Base-by-base conservation (phyloP, 352 stramenopile genomes). In the Globisporangium alternatum region DNA sequence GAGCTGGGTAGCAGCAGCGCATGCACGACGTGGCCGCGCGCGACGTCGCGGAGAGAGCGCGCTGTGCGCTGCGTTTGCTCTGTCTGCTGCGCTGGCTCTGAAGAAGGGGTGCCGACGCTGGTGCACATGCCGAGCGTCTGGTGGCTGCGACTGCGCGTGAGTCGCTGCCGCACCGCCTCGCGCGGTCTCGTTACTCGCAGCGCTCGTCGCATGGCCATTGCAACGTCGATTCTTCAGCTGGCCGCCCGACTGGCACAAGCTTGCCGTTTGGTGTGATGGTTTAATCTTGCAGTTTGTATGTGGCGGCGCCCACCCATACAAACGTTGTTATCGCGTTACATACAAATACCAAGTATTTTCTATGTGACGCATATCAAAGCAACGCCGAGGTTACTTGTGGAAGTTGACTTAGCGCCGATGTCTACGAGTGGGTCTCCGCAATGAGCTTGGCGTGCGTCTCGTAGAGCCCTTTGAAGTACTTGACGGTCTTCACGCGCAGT, bases 401-500 rank as follows among this genome's bases (percentile, higher is more conserved):
- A 28, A 28, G 2, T 28, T 28, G 25, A 28, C 25, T 28, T 28
- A 28, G 25, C 25, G 25, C 25, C 25, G 25, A 41, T 12, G 35
- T 17, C 49, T 56, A 62, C 41, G 45, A 54, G 8, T 39, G 25
- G 44, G 28, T 53, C n/a, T 65, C 65, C 37, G 35, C 43, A 10
- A 86, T 66, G 30, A 86, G 68, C 63, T 80, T 83, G 19, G 71
- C 65, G 66, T 86, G 72, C 56, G 74, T 78, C 43, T 83, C 77
- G 33, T 63, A 69, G 10, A 96, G 72, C 4, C 86, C 88, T 72
- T 96, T 93, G 69, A 97, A 97, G 71, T 97, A 97, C 70, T 96
- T 93, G 66, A 94, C 86, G 0, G 89, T 97, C 82, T 97, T 97
- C 49, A 97, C 88, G 54, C 85, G 83, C 31, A 96, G 81, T 67